These are phyloP conservation scores for Heliosperma pusillum DNA, from an alignment of 148 eudicot species.

Conservation along the genomic window DNA sequence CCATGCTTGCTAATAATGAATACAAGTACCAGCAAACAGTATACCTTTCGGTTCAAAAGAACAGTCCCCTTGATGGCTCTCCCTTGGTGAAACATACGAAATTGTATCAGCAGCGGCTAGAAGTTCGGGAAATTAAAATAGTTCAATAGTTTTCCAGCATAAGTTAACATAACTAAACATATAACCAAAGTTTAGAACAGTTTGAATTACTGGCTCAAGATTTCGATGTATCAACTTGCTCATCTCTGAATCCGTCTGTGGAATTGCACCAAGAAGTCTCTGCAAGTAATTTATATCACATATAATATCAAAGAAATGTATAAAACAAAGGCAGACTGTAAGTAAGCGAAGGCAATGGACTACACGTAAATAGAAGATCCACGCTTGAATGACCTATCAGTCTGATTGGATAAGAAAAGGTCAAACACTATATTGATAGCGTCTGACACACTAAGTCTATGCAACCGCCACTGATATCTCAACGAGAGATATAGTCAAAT, in stretches of 20 bases:
- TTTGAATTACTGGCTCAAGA: conserved; percentile 44
- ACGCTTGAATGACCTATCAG: not conserved
- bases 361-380: not conserved
- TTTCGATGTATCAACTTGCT: conserved; percentile 18
- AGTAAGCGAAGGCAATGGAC: not conserved
- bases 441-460: not conserved
- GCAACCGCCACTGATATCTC: not conserved
- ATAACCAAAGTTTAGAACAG: not conserved
- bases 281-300: conserved; percentile 10
- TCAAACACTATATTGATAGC: not conserved
- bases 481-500: not conserved
- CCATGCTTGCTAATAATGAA: not conserved
- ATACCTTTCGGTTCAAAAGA: conserved; percentile 70
- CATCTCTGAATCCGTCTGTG: conserved; percentile 17
- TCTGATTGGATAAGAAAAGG: not conserved
- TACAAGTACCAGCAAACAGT: not conserved
- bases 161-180: not conserved
- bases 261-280: conserved; percentile 26
- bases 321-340: not conserved
- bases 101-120: conserved; percentile 84
- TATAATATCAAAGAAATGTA: not conserved
- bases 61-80: conserved; percentile 91
- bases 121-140: conserved; percentile 8
- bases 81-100: conserved; percentile 72
- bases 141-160: not conserved